A percentile compares a stretch with the other conserved stretches of the same genome.
Evolutionary conservation across 495 filamentous ascomycete genomes (phyloP).

Genomic region (Podospora tetraspora): DNA sequence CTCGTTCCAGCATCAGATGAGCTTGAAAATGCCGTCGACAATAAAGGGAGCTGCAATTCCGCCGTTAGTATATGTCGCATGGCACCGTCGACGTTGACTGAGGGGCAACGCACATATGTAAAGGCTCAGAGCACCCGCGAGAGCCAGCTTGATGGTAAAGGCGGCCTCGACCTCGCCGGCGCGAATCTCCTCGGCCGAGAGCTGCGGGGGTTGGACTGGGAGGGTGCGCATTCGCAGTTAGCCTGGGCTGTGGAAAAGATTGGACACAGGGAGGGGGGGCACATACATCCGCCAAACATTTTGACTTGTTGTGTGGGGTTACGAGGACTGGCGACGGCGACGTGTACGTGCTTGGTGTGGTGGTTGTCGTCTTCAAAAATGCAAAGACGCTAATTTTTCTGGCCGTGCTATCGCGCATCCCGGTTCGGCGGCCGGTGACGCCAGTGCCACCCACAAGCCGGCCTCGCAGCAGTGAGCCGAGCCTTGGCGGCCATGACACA

Average conservation of each 20-base stretch:
- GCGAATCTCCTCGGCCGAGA: constrained; percentile 49
- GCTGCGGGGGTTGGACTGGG: constrained; percentile 45
- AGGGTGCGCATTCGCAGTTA: background rate
- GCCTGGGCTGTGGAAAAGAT: background rate
- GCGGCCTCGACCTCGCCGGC: constrained; percentile 66
- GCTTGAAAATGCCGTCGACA: constrained; percentile 67
- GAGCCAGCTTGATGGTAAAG: constrained; percentile 57
- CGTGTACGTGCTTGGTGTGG: background rate
- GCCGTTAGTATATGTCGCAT: background rate
- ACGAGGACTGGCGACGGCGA: background rate
- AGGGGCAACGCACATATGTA: constrained; percentile 69
- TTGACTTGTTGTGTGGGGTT: constrained; percentile 15
- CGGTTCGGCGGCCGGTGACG: background rate
- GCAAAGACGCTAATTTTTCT: constrained; percentile 4
- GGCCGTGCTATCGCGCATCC: background rate
- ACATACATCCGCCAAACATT: constrained; percentile 46
- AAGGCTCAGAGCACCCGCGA: constrained; percentile 60
- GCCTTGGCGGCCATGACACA: background rate
- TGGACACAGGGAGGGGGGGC: background rate
- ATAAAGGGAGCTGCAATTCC: constrained; percentile 69
- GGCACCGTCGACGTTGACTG: background rate
- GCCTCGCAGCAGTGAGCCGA: background rate
- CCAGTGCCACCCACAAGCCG: background rate
- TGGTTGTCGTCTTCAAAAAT: constrained; percentile 1
- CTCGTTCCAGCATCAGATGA: constrained; percentile 50